Percentiles rank a stretch among this genome's conserved stretches.
These are phyloP conservation scores for Lepidium campestre DNA, from an alignment of 441 rosid genomes.

Conservation along the genomic window DNA sequence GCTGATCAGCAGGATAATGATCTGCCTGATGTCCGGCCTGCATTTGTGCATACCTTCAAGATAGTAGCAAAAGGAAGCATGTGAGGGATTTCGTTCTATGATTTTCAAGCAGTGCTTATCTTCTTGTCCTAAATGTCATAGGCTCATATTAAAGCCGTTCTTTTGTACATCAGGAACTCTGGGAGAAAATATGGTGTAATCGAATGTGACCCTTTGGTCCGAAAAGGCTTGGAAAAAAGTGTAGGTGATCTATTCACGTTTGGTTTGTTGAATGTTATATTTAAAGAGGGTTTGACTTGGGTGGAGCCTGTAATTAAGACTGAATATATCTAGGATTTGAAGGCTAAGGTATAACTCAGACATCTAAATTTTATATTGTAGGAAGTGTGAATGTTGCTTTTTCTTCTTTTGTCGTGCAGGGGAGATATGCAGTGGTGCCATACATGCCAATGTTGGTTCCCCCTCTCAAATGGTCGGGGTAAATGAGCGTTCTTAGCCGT, in stretches of 20 bases:
- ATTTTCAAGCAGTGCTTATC: conserved; percentile 10
- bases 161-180: conserved; percentile 50
- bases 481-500: conserved; percentile 32
- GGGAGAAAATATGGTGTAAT: conserved; percentile 80
- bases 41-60: conserved; percentile 66
- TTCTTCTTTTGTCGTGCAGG: conserved; percentile 48
- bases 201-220: conserved; percentile 78
- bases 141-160: conserved; percentile 11
- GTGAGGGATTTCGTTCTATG: conserved; percentile 37
- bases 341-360: neutral
- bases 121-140: conserved; percentile 1
- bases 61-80: conserved; percentile 40
- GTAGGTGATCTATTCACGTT: conserved; percentile 43
- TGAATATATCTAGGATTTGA: neutral
- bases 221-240: conserved; percentile 78
- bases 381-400: conserved; percentile 7
- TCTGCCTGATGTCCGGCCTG: conserved; percentile 88
- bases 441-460: conserved; percentile 99
- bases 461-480: conserved; percentile 91
- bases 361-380: conserved; percentile 4
- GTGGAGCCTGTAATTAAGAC: neutral
- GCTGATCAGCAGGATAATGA: conserved; percentile 49
- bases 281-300: neutral
- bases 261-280: conserved; percentile 7
- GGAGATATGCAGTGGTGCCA: conserved; percentile 89